These are phyloP conservation scores for Solanum sparsipilum DNA, from an alignment of 257 asterid genomes.

Conservation along the genomic window DNA sequence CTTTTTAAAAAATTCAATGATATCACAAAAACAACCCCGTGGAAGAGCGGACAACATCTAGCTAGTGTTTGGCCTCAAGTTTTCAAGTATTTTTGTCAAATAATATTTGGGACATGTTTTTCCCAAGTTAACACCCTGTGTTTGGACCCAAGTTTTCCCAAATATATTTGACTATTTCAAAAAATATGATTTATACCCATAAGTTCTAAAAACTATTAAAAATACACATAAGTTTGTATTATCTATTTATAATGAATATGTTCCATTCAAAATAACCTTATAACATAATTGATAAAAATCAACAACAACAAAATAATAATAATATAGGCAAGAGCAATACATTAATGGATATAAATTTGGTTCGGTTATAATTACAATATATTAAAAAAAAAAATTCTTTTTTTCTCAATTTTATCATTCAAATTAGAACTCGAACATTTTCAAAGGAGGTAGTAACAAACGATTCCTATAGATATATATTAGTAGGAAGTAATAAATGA, in stretches of 20 bases:
- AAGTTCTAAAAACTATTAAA: too few species aligned
- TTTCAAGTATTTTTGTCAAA: not conserved
- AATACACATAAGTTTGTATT: not conserved
- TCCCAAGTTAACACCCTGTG: not conserved
- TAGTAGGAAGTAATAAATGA: too few species aligned
- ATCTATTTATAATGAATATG: too few species aligned
- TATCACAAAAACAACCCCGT: not conserved
- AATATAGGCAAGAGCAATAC: not conserved
- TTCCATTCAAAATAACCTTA: not conserved
- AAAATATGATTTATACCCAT: too few species aligned
- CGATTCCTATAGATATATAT: too few species aligned
- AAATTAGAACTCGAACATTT: not conserved
- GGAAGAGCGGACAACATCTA: not conserved
- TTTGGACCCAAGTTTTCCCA: too few species aligned
- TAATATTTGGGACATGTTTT: too few species aligned
- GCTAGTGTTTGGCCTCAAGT: not conserved
- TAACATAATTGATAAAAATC: not conserved
- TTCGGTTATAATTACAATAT: too few species aligned
- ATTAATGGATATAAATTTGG: not conserved
- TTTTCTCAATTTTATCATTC: not conserved
- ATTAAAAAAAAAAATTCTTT: too few species aligned
- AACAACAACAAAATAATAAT: not conserved
- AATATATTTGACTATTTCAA: not conserved
- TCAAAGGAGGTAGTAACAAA: not conserved
- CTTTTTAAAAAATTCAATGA: not conserved